Evolutionary conservation across 2,329 filamentous ascomycete species (phyloP).

Genomic region (Herpotrichia juniperi): DNA sequence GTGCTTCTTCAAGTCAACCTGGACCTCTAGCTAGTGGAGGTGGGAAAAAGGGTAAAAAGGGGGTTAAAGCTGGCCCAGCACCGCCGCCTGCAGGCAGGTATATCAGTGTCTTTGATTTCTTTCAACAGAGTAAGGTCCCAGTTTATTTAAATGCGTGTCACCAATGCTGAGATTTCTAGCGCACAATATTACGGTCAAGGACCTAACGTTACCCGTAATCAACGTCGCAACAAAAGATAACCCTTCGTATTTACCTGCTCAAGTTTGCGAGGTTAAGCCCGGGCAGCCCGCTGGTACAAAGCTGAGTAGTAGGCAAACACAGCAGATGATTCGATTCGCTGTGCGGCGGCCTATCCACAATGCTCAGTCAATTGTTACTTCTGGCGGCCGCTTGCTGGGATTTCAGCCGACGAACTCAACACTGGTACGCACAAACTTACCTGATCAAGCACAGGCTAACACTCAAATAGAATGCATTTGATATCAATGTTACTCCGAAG

Average conservation of each 20-base stretch:
- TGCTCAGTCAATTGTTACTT: conserved; percentile 19
- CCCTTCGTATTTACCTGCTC: conserved; percentile 29
- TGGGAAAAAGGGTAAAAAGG: conserved; percentile 17
- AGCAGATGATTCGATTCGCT: conserved; percentile 32
- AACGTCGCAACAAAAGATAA: conserved; percentile 30
- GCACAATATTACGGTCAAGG: conserved; percentile 16
- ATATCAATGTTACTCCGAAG: conserved; percentile 62
- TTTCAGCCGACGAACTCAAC: conserved; percentile 19
- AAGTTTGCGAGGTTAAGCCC: conserved; percentile 29
- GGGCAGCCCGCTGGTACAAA: conserved; percentile 30
- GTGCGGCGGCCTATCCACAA: conserved; percentile 33
- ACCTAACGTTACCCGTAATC: conserved; percentile 24
- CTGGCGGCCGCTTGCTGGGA: conserved; percentile 10
- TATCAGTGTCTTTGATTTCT: conserved; percentile 28
- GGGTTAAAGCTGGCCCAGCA: conserved; percentile 10
- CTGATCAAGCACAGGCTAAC: too few relatives aligned
- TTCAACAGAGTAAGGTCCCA: conserved; percentile 14
- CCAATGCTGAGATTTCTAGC: too few relatives aligned
- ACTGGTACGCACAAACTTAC: conserved; percentile 13
- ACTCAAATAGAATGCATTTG: conserved; percentile 56
- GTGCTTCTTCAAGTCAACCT: conserved; percentile 7
- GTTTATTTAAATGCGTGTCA: background rate
- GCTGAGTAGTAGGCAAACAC: conserved; percentile 27
- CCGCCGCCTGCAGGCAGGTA: conserved; percentile 16
- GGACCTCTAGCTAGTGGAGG: conserved; percentile 8